phyloP scores from a whole-genome alignment of 805 yeast species.

The Naumovozyma baii region DNA sequence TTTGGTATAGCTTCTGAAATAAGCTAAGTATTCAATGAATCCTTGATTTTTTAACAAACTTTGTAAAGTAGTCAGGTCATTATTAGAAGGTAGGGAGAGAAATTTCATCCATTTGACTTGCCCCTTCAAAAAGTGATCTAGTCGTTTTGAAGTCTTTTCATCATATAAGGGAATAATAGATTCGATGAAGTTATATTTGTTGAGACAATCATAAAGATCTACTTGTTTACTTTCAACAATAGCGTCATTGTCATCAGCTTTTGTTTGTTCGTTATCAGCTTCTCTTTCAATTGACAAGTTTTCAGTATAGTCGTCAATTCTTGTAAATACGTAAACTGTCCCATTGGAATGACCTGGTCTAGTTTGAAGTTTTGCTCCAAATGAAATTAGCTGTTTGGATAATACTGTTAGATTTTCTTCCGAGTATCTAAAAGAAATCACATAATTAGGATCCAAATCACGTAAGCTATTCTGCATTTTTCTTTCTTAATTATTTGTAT shows the following conservation, averaged over 20 bases:
- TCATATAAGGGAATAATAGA: constrained; percentile 9
- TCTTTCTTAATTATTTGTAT: no score
- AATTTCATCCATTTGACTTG: neutral
- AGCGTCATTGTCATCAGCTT: neutral
- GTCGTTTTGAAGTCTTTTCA: constrained; percentile 2
- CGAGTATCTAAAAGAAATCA: constrained; percentile 17
- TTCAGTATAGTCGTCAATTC: constrained; percentile 6
- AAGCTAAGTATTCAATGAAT: constrained; percentile 65
- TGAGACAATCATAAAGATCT: constrained; percentile 3
- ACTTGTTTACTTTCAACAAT: neutral
- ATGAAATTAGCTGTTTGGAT: constrained; percentile 19
- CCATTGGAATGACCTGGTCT: constrained; percentile 19
- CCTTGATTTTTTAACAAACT: constrained; percentile 23
- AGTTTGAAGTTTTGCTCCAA: constrained; percentile 18
- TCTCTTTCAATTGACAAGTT: neutral
- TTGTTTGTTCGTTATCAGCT: neutral
- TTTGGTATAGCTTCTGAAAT: constrained; percentile 47
- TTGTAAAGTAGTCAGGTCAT: constrained; percentile 31
- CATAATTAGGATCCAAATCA: constrained; percentile 24
- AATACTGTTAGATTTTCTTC: constrained; percentile 18
- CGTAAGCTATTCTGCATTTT: constrained; percentile 7
- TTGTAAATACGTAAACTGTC: constrained; percentile 18
- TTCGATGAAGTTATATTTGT: constrained; percentile 6
- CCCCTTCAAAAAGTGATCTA: constrained; percentile 1
- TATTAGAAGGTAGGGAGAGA: constrained; percentile 7